Percentiles rank a stretch among this genome's conserved stretches.
Conservation (phyloP, 495 filamentous ascomycete genomes). For the Tricharina praecox region DNA sequence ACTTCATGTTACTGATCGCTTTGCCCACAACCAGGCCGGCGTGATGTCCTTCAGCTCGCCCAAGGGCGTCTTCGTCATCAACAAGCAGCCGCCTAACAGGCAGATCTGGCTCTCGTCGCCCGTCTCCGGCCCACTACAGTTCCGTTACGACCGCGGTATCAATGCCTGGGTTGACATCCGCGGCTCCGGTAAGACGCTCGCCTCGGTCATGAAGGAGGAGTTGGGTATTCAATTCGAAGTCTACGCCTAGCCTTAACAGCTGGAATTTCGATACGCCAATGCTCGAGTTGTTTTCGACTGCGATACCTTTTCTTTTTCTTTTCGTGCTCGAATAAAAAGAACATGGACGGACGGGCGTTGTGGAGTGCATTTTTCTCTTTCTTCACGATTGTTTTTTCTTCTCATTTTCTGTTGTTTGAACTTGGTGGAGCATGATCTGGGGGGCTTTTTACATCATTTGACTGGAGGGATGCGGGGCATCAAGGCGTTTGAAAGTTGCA, state of each 20-base stretch:
- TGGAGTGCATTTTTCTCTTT: too few relatives aligned
- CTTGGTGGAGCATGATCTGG: too few relatives aligned
- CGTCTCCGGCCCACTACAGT: slow-evolving; percentile 79
- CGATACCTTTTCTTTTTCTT: too few relatives aligned
- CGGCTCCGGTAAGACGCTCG: slow-evolving; percentile 51
- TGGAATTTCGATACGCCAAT: too few relatives aligned
- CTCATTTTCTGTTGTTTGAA: too few relatives aligned
- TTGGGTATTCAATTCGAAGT: neutral
- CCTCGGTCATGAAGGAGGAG: slow-evolving; percentile 33
- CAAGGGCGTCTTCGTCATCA: slow-evolving; percentile 71
- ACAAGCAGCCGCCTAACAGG: slow-evolving; percentile 94
- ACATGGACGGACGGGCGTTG: too few relatives aligned
- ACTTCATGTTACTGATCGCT: neutral
- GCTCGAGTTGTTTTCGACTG: too few relatives aligned
- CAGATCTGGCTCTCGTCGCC: slow-evolving; percentile 96
- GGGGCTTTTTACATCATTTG: too few relatives aligned
- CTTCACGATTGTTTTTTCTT: too few relatives aligned
- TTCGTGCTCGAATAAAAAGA: too few relatives aligned
- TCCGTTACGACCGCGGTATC: slow-evolving; percentile 59
- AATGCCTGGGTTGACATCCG: slow-evolving; percentile 75
- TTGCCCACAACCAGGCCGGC: slow-evolving; percentile 33
- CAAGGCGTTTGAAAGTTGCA: too few relatives aligned
- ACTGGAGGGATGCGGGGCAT: too few relatives aligned
- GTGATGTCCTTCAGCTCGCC: slow-evolving; percentile 57
- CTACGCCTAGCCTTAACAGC: neutral